Conservation (phyloP, 2,329 filamentous ascomycete species). For the Pyrenophora tritici-repentis region DNA sequence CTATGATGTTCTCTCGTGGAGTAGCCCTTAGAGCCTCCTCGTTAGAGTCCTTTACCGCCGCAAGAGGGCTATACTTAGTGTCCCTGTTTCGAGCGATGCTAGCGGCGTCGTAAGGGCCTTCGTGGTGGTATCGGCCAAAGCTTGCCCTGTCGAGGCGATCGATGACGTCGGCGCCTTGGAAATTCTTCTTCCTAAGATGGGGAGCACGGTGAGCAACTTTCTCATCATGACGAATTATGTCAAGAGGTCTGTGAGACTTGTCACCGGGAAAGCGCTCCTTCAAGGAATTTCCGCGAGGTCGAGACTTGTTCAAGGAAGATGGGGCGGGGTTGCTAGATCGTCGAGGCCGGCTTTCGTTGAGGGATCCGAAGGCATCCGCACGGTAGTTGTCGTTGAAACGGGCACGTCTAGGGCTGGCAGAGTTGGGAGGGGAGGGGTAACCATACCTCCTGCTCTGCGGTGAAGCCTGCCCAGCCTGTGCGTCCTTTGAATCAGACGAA, state of each 20-base stretch:
- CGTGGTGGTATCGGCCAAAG: constrained; percentile 80
- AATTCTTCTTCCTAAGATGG: constrained; percentile 68
- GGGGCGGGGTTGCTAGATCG: constrained; percentile 41
- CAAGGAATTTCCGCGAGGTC: constrained; percentile 57
- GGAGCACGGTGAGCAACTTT: constrained; percentile 69
- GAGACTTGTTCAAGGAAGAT: constrained; percentile 26
- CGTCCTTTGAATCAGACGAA: constrained; percentile 36
- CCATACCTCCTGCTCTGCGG: constrained; percentile 36
- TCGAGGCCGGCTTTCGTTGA: constrained; percentile 38
- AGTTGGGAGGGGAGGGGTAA: constrained; percentile 60
- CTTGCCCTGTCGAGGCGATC: constrained; percentile 73
- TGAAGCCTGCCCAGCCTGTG: constrained; percentile 25
- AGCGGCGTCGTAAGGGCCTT: constrained; percentile 86
- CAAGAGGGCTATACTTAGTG: constrained; percentile 69
- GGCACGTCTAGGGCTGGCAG: constrained; percentile 57
- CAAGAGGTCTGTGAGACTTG: constrained; percentile 68
- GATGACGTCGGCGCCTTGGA: constrained; percentile 75
- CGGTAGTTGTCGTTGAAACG: constrained; percentile 42
- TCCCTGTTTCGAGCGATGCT: constrained; percentile 73
- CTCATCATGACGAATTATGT: constrained; percentile 66
- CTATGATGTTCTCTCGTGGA: constrained; percentile 74
- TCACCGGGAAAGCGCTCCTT: constrained; percentile 67
- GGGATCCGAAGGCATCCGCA: constrained; percentile 37
- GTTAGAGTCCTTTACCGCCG: constrained; percentile 75
- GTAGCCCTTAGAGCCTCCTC: constrained; percentile 79